phyloP scores from a whole-genome alignment of 1,139 yeast species.

The Pichia sp. region DNA sequence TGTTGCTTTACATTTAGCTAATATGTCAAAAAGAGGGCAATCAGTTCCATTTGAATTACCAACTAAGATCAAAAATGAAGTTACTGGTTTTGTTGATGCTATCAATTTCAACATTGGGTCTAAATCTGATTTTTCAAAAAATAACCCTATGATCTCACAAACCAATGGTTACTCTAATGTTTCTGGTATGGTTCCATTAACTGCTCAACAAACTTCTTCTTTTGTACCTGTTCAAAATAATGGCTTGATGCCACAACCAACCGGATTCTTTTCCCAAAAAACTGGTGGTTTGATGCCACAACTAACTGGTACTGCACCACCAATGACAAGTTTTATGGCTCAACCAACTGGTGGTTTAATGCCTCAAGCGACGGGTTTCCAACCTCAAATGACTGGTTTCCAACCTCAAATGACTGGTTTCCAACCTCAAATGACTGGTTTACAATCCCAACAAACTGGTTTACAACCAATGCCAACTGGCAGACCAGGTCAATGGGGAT shows the following conservation, averaged over 20 bases:
- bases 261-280: constrained; percentile 28
- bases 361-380: constrained; percentile 33
- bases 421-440: too few species aligned
- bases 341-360: constrained; percentile 29
- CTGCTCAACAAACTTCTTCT: constrained; percentile 30
- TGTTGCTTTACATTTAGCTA: constrained; percentile 83
- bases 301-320: constrained; percentile 20
- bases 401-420: constrained; percentile 9
- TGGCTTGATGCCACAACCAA: constrained; percentile 30
- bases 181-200: constrained; percentile 28
- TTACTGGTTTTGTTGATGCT: constrained; percentile 78
- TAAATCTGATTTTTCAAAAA: constrained; percentile 29
- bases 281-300: constrained; percentile 30
- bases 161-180: constrained; percentile 29
- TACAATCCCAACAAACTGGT: constrained; percentile 37
- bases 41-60: constrained; percentile 70
- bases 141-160: constrained; percentile 19
- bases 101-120: constrained; percentile 70
- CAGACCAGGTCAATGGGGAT: constrained; percentile 79
- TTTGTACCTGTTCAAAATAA: constrained; percentile 42
- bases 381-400: constrained; percentile 35
- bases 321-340: constrained; percentile 21
- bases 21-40: constrained; percentile 69
- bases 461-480: constrained; percentile 57
- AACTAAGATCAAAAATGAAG: constrained; percentile 71